phyloP scores from a whole-genome alignment of 2,329 filamentous ascomycete species.

The Rhinocladiella mackenziei region DNA sequence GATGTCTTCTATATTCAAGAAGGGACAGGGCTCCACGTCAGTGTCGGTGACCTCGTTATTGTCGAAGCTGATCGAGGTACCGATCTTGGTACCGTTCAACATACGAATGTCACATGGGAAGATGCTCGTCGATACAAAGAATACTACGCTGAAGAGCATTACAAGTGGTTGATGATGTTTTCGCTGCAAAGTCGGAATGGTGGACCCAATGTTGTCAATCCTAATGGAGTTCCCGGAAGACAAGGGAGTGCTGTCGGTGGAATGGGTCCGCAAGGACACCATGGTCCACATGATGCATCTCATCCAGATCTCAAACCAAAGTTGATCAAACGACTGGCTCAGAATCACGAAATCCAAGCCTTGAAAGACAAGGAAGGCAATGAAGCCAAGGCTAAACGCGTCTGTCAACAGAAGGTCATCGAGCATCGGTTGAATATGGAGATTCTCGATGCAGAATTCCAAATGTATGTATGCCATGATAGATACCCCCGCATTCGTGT shows the following conservation, averaged over 20 bases:
- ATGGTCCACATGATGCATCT: constrained; percentile 67
- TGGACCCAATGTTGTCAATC: constrained; percentile 39
- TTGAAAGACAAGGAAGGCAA: constrained; percentile 94
- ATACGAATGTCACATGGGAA: constrained; percentile 82
- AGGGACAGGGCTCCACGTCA: constrained; percentile 85
- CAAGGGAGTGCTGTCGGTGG: constrained; percentile 70
- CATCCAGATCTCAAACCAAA: constrained; percentile 84
- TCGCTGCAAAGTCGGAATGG: constrained; percentile 64
- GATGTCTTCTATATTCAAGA: constrained; percentile 98
- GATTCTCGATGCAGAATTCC: constrained; percentile 96
- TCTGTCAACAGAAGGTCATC: constrained; percentile 93
- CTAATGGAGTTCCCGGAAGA: constrained; percentile 56
- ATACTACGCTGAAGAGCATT: constrained; percentile 89
- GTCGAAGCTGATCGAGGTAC: constrained; percentile 96
- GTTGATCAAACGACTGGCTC: constrained; percentile 91
- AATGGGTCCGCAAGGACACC: constrained; percentile 70
- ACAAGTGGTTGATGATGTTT: constrained; percentile 99
- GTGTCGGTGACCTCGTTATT: constrained; percentile 89
- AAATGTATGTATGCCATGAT: constrained; percentile 66
- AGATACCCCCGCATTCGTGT: not conserved
- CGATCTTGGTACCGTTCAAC: constrained; percentile 87
- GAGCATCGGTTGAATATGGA: constrained; percentile 97
- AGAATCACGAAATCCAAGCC: constrained; percentile 82
- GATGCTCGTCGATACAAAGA: constrained; percentile 85
- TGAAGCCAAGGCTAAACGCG: constrained; percentile 93